phyloP scores from a whole-genome alignment of 1,284 basidiomycete species.

The Marasmius tenuissimus region DNA sequence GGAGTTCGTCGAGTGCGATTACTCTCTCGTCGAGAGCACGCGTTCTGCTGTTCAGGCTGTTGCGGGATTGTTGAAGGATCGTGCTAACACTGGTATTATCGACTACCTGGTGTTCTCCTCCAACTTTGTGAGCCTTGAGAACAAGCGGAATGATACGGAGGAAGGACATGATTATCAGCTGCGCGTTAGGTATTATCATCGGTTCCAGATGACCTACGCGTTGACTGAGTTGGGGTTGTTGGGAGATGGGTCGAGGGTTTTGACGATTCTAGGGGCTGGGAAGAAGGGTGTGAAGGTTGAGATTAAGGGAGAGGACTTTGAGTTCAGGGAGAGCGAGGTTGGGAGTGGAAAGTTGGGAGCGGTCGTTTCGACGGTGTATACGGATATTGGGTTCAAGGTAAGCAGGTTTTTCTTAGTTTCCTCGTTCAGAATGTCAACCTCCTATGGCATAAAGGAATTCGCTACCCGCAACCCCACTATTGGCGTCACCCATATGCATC shows the following conservation, averaged over 20 bases:
- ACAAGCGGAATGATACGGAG: background rate
- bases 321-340: slow-evolving; percentile 7
- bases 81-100: background rate
- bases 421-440: background rate
- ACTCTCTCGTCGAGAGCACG: background rate
- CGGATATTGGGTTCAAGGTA: slow-evolving; percentile 12
- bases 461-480: slow-evolving; percentile 9
- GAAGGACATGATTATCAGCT: slow-evolving; percentile 8
- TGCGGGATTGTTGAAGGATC: background rate
- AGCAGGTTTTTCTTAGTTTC: background rate
- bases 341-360: background rate
- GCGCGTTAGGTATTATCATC: slow-evolving; percentile 9
- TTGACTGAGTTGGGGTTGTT: slow-evolving; percentile 1
- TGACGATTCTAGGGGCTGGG: slow-evolving; percentile 8
- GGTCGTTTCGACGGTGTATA: slow-evolving; percentile 7
- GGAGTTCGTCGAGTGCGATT: slow-evolving; percentile 7
- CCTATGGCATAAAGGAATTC: slow-evolving; percentile 5
- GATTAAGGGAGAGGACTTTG: slow-evolving; percentile 9
- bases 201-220: slow-evolving; percentile 10
- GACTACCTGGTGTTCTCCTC: slow-evolving; percentile 9
- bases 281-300: background rate
- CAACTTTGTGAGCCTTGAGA: background rate
- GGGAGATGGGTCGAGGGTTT: slow-evolving; percentile 1
- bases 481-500: slow-evolving; percentile 11
- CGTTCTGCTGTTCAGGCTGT: background rate